phyloP scores from a whole-genome alignment of 2,329 filamentous ascomycete genomes.

The Seiridium unicorne region DNA sequence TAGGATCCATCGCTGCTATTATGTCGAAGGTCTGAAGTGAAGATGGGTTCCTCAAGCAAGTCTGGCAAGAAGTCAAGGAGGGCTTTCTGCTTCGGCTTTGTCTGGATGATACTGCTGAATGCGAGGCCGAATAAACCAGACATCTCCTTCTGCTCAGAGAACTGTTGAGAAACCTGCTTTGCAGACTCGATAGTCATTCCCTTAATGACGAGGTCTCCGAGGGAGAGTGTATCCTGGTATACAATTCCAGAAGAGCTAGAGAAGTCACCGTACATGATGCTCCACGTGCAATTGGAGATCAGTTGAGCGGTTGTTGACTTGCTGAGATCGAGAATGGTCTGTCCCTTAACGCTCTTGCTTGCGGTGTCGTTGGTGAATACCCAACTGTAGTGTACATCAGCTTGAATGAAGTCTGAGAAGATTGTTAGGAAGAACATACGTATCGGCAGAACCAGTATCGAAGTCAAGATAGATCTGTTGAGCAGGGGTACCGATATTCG shows the following conservation, averaged over 20 bases:
- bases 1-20: constrained; percentile 44
- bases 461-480: constrained; percentile 47
- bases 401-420: neutral
- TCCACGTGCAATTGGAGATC: constrained; percentile 45
- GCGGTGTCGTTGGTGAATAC: constrained; percentile 50
- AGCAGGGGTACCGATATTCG: constrained; percentile 45
- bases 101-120: constrained; percentile 42
- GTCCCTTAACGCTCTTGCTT: constrained; percentile 41
- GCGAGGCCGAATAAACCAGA: constrained; percentile 54
- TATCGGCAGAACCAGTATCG: constrained; percentile 54
- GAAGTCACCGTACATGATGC: constrained; percentile 45
- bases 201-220: constrained; percentile 43
- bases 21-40: constrained; percentile 48
- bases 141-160: constrained; percentile 39
- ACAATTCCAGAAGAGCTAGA: constrained; percentile 41
- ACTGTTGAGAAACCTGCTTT: constrained; percentile 36
- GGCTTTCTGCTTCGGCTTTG: constrained; percentile 38
- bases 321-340: constrained; percentile 40
- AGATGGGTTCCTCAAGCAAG: constrained; percentile 38
- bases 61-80: constrained; percentile 44
- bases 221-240: constrained; percentile 46
- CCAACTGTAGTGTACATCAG: constrained; percentile 39
- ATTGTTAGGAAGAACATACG: constrained; percentile 52
- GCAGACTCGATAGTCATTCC: constrained; percentile 51
- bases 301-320: constrained; percentile 41